Conservation (phyloP, 1,139 yeast species). For the Taiozyma sp. region DNA sequence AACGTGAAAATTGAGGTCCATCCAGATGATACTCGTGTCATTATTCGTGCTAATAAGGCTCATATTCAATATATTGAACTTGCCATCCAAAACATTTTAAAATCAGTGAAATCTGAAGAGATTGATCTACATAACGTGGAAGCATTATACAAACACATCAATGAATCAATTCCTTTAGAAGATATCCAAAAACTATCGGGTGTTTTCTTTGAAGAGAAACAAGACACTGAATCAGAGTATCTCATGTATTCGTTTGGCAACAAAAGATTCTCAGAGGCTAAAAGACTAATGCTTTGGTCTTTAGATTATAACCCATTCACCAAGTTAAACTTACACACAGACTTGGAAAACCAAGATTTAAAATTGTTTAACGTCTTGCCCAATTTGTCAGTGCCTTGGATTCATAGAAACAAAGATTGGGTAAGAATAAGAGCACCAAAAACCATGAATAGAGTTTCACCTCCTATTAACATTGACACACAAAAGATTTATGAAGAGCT, state of each 20-base stretch:
- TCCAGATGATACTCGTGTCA: conserved; percentile 26
- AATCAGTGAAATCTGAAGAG: conserved; percentile 30
- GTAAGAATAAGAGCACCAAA: conserved; percentile 17
- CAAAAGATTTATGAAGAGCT: conserved; percentile 9
- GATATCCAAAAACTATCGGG: conserved; percentile 21
- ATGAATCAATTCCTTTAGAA: conserved; percentile 15
- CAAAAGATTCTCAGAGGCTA: conserved; percentile 15
- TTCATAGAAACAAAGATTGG: conserved; percentile 18
- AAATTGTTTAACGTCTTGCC: conserved; percentile 11
- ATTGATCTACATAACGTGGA: conserved; percentile 26
- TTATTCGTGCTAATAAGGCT: conserved; percentile 26
- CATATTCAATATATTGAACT: conserved; percentile 31
- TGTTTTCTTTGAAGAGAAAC: conserved; percentile 15
- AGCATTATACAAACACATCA: conserved; percentile 4
- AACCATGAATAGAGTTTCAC: not conserved
- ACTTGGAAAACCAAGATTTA: conserved; percentile 3
- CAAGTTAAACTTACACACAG: conserved; percentile 8
- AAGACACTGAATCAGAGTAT: conserved; percentile 8
- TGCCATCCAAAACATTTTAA: conserved; percentile 31
- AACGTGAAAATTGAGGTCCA: conserved; percentile 37
- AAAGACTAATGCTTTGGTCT: conserved; percentile 21
- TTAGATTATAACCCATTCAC: conserved; percentile 20
- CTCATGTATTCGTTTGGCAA: conserved; percentile 14
- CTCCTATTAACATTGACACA: conserved; percentile 7
- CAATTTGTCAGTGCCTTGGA: conserved; percentile 21